A percentile compares a stretch with the other conserved stretches of the same genome.
These are phyloP conservation scores for Anthoceros angustus DNA, from an alignment of 225 moss, liverwort and hornwort genomes.

Conservation along the genomic window DNA sequence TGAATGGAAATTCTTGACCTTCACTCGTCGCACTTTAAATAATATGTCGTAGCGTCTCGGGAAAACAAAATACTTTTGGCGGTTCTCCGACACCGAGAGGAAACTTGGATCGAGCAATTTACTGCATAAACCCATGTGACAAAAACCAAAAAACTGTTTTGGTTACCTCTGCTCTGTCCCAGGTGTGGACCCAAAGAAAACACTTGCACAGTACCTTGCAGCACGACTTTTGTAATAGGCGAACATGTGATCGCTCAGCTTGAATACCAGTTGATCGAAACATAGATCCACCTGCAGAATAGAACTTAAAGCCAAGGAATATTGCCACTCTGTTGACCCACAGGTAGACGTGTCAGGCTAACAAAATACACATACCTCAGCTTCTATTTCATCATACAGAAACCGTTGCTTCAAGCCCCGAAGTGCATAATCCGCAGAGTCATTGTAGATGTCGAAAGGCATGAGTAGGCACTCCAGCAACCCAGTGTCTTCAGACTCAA, in stretches of 20 bases:
- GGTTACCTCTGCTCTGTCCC: background rate
- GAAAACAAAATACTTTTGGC: slow-evolving; percentile 53
- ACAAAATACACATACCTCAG: slow-evolving; percentile 40
- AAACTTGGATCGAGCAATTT: slow-evolving; percentile 79
- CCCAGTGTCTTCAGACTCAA: slow-evolving; percentile 67
- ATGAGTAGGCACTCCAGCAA: slow-evolving; percentile 78
- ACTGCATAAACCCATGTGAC: slow-evolving; percentile 22
- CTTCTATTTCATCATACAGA: slow-evolving; percentile 92
- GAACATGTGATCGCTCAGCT: slow-evolving; percentile 80
- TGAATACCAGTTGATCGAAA: slow-evolving; percentile 85
- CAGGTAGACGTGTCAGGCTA: background rate
- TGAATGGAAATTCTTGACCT: slow-evolving; percentile 22
- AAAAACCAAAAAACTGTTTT: background rate
- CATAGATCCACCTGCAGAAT: slow-evolving; percentile 68
- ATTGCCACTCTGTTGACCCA: background rate
- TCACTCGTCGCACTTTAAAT: slow-evolving; percentile 79
- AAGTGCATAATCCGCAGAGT: slow-evolving; percentile 75
- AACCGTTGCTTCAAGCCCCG: slow-evolving; percentile 73
- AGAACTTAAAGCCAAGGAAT: background rate
- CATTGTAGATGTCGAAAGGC: slow-evolving; percentile 88
- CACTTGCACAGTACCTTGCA: slow-evolving; percentile 37
- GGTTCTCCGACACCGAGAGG: slow-evolving; percentile 58
- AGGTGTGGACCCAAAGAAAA: background rate
- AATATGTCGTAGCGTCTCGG: slow-evolving; percentile 82
- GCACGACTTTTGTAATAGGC: slow-evolving; percentile 69